Percentiles rank a stretch among this genome's conserved stretches.
phyloP scores from a whole-genome alignment of 2,329 filamentous ascomycete genomes.

The Trematosphaeria pertusa region DNA sequence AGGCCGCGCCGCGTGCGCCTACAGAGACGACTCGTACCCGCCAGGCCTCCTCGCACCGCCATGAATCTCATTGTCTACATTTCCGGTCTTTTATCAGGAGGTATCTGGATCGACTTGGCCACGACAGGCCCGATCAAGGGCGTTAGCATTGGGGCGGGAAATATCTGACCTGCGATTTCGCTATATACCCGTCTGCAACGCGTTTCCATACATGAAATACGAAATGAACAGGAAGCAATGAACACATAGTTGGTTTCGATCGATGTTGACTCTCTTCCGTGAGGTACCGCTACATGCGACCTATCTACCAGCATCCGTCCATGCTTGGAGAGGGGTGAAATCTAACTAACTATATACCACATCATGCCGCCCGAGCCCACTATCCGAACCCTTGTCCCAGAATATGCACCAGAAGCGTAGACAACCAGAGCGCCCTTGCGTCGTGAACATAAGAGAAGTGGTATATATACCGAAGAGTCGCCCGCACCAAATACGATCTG shows the following conservation, averaged over 20 bases:
- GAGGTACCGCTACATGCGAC: too few relatives aligned
- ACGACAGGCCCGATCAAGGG: too few relatives aligned
- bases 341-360: background rate
- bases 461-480: too few relatives aligned
- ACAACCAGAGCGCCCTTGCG: background rate
- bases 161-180: background rate
- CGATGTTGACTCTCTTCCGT: too few relatives aligned
- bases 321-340: constrained; percentile 5
- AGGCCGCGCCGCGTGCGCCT: too few relatives aligned
- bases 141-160: too few relatives aligned
- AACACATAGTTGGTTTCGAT: constrained; percentile 1
- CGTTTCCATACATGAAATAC: background rate
- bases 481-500: too few relatives aligned
- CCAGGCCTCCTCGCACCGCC: background rate
- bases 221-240: too few relatives aligned
- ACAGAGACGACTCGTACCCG: too few relatives aligned
- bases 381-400: background rate
- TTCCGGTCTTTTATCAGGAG: too few relatives aligned
- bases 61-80: background rate
- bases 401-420: background rate
- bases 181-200: constrained; percentile 7
- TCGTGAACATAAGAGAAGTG: constrained; percentile 6
- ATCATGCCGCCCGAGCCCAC: background rate
- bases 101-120: too few relatives aligned
- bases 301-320: too few relatives aligned